Conservation (phyloP, 257 asterid genomes). For the Striga asiatica region DNA sequence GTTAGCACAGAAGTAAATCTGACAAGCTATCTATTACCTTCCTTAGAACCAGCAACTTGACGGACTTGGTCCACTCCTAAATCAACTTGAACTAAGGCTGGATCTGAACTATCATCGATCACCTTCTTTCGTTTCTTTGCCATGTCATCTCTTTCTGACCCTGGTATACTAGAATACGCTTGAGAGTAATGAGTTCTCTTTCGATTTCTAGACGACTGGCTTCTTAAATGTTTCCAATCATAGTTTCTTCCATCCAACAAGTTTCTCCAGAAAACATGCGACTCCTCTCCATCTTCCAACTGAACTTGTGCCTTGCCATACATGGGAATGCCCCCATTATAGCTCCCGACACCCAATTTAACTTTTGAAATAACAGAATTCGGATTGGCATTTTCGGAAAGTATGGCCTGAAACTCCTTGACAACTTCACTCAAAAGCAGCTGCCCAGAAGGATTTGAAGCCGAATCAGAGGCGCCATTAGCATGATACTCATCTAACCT, state of each 20-base stretch:
- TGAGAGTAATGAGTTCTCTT: constrained; percentile 58
- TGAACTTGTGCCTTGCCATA: constrained; percentile 55
- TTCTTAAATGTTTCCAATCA: constrained; percentile 50
- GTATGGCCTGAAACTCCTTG: constrained; percentile 44
- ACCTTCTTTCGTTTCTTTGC: constrained; percentile 52
- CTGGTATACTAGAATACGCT: constrained; percentile 21
- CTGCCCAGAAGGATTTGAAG: constrained; percentile 32
- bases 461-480: constrained; percentile 20
- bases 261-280: constrained; percentile 60
- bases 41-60: constrained; percentile 18
- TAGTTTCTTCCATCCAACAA: constrained; percentile 55
- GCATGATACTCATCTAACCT: constrained; percentile 66
- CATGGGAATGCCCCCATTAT: constrained; percentile 28
- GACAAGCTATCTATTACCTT: constrained; percentile 22
- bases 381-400: constrained; percentile 22
- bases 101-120: constrained; percentile 24
- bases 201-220: constrained; percentile 45
- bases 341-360: constrained; percentile 37
- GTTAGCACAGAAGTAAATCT: not conserved
- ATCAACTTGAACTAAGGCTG: constrained; percentile 24
- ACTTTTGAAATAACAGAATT: constrained; percentile 49
- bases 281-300: constrained; percentile 41
- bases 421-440: constrained; percentile 36
- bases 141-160: constrained; percentile 28
- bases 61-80: constrained; percentile 11